phyloP scores from a whole-genome alignment of 1,139 yeast species.

The Suzukiozyma palmioleophila region DNA sequence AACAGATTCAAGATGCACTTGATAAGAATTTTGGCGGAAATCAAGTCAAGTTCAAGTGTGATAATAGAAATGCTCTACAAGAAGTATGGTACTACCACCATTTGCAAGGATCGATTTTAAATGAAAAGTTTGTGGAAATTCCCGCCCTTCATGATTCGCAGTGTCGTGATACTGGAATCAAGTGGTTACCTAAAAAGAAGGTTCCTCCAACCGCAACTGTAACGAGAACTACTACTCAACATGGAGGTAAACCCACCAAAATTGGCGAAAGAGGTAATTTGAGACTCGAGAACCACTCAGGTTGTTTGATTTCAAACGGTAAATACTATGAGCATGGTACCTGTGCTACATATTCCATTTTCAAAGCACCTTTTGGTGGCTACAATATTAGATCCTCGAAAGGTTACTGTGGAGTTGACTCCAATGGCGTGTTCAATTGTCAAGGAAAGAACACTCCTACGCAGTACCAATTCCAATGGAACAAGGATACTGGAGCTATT shows the following conservation, averaged over 20 bases:
- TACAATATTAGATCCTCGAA: slow-evolving; percentile 59
- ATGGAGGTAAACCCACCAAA: slow-evolving; percentile 3
- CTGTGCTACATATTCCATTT: slow-evolving; percentile 68
- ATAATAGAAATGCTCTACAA: slow-evolving; percentile 55
- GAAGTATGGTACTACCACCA: slow-evolving; percentile 92
- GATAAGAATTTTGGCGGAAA: slow-evolving; percentile 52
- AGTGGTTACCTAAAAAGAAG: slow-evolving; percentile 68
- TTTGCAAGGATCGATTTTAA: slow-evolving; percentile 67
- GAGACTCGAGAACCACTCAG: slow-evolving; percentile 51
- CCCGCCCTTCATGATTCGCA: slow-evolving; percentile 47
- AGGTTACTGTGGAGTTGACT: slow-evolving; percentile 65
- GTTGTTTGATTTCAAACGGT: slow-evolving; percentile 83
- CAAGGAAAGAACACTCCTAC: slow-evolving; percentile 24
- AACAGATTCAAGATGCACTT: slow-evolving; percentile 64
- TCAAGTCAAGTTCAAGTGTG: slow-evolving; percentile 67
- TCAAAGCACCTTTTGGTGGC: slow-evolving; percentile 65
- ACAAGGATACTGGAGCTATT: slow-evolving; percentile 41
- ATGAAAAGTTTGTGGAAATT: slow-evolving; percentile 62
- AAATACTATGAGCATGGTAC: slow-evolving; percentile 80
- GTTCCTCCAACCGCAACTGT: slow-evolving; percentile 2
- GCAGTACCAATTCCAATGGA: slow-evolving; percentile 52
- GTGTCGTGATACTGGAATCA: slow-evolving; percentile 71
- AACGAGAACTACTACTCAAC: slow-evolving; percentile 2
- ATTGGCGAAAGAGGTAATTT: slow-evolving; percentile 38
- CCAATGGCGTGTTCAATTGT: slow-evolving; percentile 29